Percentiles rank a stretch among this genome's conserved stretches.
phyloP scores from a whole-genome alignment of 257 asterid species.

The Schizonepeta tenuifolia region DNA sequence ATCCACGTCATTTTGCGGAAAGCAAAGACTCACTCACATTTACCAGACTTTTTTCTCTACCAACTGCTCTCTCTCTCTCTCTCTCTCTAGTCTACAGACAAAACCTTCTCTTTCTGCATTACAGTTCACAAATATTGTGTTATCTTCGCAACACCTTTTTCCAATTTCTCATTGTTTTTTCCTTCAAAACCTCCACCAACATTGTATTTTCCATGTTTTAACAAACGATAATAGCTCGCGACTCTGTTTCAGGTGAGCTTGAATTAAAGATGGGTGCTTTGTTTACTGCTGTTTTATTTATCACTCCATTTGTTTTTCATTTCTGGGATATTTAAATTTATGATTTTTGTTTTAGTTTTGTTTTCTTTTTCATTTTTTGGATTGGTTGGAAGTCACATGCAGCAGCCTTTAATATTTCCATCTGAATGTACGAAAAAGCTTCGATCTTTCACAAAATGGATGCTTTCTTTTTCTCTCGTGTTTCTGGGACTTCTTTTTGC shows the following conservation, averaged over 20 bases:
- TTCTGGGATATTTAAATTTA: neutral
- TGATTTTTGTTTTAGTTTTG: too few relatives aligned
- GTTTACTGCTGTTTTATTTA: neutral
- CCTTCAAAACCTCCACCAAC: neutral
- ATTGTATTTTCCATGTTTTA: neutral
- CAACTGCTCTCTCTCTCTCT: slow-evolving; percentile 13
- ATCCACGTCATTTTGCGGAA: slow-evolving; percentile 33
- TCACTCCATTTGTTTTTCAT: neutral
- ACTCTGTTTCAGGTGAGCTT: slow-evolving; percentile 37
- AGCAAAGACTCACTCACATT: slow-evolving; percentile 22
- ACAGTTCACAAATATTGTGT: slow-evolving; percentile 30
- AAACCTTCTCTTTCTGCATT: slow-evolving; percentile 34
- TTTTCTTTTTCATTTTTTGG: neutral
- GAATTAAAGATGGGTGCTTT: slow-evolving; percentile 15
- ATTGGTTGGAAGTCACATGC: slow-evolving; percentile 27
- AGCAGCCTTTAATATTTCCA: slow-evolving; percentile 4
- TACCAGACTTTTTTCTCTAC: slow-evolving; percentile 33
- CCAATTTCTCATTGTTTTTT: slow-evolving; percentile 3
- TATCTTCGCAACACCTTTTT: slow-evolving; percentile 29
- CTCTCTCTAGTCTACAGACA: too few relatives aligned
- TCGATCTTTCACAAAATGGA: slow-evolving; percentile 12
- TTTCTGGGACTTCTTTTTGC: slow-evolving; percentile 8
- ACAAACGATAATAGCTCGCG: slow-evolving; percentile 19
- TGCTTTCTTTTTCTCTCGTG: too few relatives aligned
- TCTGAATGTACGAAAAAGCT: slow-evolving; percentile 22